Base-by-base conservation (phyloP, 768 basidiomycete genomes). In the Leccinum boreale region DNA sequence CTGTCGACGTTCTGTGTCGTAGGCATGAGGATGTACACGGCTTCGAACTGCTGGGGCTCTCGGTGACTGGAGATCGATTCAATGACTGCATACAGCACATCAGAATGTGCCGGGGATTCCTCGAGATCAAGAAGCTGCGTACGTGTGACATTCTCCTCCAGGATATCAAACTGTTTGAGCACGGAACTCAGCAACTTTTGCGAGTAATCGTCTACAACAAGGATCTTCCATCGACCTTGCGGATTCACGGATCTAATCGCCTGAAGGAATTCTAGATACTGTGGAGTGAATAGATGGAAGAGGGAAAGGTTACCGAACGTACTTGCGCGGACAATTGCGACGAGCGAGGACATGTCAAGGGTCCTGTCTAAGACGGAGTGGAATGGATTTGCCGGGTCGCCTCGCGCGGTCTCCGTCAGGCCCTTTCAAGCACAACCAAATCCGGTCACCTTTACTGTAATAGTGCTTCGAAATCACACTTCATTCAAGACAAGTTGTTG, bases 91-190 rank as follows among this genome's bases (percentile, higher is more conserved):
- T 12, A 29, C 21, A 52, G 36, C 39, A 28, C 31, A 36, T 69
- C 50, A 70, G 57, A 28, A 50, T 42, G 39, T 52, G 45, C 29
- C 15, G 31, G 17, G 28, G 12, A 33, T 31, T 35, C 31, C 21
- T 42, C 53, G 11, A 57, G 52, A 51, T 24, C 0, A 29, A 33
- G 21, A 42, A 42, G 52, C 49, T 52, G 79, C 93, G 70, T 77
- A 97, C 96, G 82, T 48, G 94, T 97, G 45, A 98, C 93, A 78
- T 95, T 95, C 79, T 97, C 93, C 72, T 94, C 88, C 56, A 98
- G 74, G 56, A 98, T 90, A 71, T 99, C 96, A 65, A 91, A 94
- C 70, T 92, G 88, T 75, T 93, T 94, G 65, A 98, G 80, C 4
- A 95, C 92, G 9, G 89, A 84, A 59, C 86, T 83, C 48, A 99